A percentile compares a stretch with the other conserved stretches of the same genome.
phyloP scores from a whole-genome alignment of 805 yeast species.

The Wickerhamiella occidentalis region DNA sequence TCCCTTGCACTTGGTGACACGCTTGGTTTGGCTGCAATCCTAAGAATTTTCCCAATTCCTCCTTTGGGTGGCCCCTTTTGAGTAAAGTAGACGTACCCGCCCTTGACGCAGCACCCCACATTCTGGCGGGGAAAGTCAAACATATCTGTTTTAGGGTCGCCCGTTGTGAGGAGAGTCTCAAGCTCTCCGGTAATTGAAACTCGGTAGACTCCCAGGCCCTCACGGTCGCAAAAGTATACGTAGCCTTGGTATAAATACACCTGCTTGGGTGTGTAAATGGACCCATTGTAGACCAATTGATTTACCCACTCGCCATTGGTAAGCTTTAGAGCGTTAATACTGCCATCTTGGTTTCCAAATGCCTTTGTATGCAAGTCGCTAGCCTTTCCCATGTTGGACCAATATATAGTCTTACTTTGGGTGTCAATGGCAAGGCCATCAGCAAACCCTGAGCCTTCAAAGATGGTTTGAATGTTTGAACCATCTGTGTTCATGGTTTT shows the following conservation, averaged over 20 bases:
- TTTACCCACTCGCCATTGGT: background rate
- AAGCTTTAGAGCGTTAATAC: background rate
- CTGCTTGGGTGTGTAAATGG: slow-evolving; percentile 10
- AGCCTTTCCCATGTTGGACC: slow-evolving; percentile 21
- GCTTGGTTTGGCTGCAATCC: background rate
- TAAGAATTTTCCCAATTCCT: slow-evolving; percentile 7
- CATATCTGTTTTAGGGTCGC: background rate
- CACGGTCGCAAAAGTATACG: slow-evolving; percentile 12
- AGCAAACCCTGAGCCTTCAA: background rate
- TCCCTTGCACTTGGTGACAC: background rate
- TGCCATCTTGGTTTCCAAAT: slow-evolving; percentile 7
- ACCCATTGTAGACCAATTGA: background rate
- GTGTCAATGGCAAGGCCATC: slow-evolving; percentile 7
- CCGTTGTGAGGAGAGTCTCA: background rate
- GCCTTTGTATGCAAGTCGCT: background rate
- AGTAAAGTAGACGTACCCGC: background rate
- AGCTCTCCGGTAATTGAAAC: background rate
- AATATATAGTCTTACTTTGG: background rate
- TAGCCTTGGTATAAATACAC: background rate
- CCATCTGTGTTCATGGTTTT: background rate
- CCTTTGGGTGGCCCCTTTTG: slow-evolving; percentile 12
- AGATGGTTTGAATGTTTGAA: background rate
- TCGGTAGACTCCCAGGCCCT: slow-evolving; percentile 6
- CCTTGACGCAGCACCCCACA: slow-evolving; percentile 10
- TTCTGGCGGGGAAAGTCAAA: slow-evolving; percentile 2